Evolutionary conservation across 176 grass and related monocot species (phyloP).

Genomic region (Leersia perrieri): DNA sequence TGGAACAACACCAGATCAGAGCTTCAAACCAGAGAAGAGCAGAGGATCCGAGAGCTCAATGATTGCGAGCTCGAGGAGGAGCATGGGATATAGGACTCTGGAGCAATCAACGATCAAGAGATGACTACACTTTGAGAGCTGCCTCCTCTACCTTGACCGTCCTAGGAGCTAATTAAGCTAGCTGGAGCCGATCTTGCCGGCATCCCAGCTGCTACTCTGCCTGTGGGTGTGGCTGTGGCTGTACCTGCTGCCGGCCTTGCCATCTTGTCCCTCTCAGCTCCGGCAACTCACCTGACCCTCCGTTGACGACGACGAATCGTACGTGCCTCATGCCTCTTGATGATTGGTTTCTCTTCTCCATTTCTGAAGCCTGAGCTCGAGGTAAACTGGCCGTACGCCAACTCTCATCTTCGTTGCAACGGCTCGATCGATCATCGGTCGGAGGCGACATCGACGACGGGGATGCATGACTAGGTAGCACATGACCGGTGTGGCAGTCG

Average conservation of each 20-base stretch:
- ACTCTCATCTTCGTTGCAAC: not conserved
- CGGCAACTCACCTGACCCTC: not conserved
- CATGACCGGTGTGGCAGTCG: conserved; percentile 41
- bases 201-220: not conserved
- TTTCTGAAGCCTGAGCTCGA: not conserved
- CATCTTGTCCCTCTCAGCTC: not conserved
- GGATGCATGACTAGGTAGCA: conserved; percentile 11
- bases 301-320: not conserved
- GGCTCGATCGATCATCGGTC: not conserved
- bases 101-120: conserved; percentile 17
- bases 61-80: conserved; percentile 1
- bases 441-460: conserved; percentile 10
- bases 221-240: not conserved
- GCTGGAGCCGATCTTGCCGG: not conserved
- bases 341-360: not conserved
- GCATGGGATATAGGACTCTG: not conserved
- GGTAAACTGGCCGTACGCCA: not conserved
- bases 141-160: conserved; percentile 16
- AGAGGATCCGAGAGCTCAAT: conserved; percentile 4
- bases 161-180: not conserved
- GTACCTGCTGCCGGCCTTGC: not conserved
- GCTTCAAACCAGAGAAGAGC: not conserved
- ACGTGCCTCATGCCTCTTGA: not conserved
- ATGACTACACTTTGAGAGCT: not conserved
- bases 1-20: conserved; percentile 6